phyloP scores from a whole-genome alignment of 2,329 filamentous ascomycete species.

The Orbilia quercus region DNA sequence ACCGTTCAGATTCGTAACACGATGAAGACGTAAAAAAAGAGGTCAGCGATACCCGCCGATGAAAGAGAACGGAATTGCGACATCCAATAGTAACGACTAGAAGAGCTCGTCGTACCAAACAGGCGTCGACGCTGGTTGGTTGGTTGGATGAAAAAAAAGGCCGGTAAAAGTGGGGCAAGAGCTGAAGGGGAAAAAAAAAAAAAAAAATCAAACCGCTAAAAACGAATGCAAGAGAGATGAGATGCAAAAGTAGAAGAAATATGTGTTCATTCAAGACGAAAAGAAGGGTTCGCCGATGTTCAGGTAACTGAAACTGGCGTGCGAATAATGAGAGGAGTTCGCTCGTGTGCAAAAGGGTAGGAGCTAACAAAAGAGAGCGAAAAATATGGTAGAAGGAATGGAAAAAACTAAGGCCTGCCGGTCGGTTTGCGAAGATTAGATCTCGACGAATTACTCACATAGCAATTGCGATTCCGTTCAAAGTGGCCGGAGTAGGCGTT shows the following conservation, averaged over 20 bases:
- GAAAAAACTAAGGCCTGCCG: too few species aligned
- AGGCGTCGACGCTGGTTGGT: constrained; percentile 19
- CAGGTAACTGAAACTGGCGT: not conserved
- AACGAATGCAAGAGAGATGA: constrained; percentile 33
- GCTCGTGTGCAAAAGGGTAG: constrained; percentile 3
- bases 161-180: constrained; percentile 14
- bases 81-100: constrained; percentile 39
- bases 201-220: constrained; percentile 43
- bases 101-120: constrained; percentile 21
- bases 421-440: too few species aligned
- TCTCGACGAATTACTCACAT: constrained; percentile 25
- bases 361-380: constrained; percentile 11
- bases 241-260: constrained; percentile 39
- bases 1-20: constrained; percentile 50
- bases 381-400: constrained; percentile 5
- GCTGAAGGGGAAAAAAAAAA: too few species aligned
- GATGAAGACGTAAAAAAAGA: constrained; percentile 26
- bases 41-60: constrained; percentile 1
- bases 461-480: constrained; percentile 48
- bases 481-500: constrained; percentile 42
- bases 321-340: constrained; percentile 3
- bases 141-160: too few species aligned
- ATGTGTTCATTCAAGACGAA: constrained; percentile 8
- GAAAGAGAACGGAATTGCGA: constrained; percentile 12
- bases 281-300: constrained; percentile 7